phyloP scores from a whole-genome alignment of 106 monocot genomes.

The Ottelia alismoides region DNA sequence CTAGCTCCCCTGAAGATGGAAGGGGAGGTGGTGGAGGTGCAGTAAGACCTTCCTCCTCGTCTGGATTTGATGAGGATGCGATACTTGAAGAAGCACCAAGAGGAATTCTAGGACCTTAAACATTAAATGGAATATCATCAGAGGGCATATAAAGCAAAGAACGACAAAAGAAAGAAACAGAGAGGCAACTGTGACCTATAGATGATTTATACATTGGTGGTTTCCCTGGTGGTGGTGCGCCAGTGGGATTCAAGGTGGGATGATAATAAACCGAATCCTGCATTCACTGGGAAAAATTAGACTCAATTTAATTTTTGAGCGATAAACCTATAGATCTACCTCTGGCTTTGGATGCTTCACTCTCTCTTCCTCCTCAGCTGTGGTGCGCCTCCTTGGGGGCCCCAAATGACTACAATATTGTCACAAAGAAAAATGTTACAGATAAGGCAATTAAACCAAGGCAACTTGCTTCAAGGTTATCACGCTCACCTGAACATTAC shows the following conservation, averaged over 20 bases:
- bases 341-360: constrained; percentile 74
- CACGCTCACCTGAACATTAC: constrained; percentile 86
- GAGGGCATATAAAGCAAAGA: too few species aligned
- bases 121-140: too few species aligned
- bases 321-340: constrained; percentile 26
- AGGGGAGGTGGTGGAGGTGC: constrained; percentile 55
- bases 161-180: too few species aligned
- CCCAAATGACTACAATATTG: constrained; percentile 66
- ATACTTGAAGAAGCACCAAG: constrained; percentile 30
- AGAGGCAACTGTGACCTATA: too few species aligned
- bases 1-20: constrained; percentile 21
- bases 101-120: constrained; percentile 58
- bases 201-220: constrained; percentile 98
- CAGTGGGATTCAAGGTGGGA: constrained; percentile 93
- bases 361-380: constrained; percentile 78
- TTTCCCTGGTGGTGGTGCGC: constrained; percentile 98
- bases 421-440: not conserved
- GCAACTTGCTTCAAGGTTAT: not conserved
- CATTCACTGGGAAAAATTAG: constrained; percentile 1
- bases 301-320: not conserved
- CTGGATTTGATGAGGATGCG: constrained; percentile 47
- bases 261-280: constrained; percentile 99
- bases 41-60: constrained; percentile 17
- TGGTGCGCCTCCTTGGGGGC: constrained; percentile 44
- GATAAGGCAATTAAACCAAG: not conserved